A percentile compares a stretch with the other conserved stretches of the same genome.
Evolutionary conservation across 352 stramenopile species (phyloP).

Genomic region (Stephanocyclus meneghinianus): DNA sequence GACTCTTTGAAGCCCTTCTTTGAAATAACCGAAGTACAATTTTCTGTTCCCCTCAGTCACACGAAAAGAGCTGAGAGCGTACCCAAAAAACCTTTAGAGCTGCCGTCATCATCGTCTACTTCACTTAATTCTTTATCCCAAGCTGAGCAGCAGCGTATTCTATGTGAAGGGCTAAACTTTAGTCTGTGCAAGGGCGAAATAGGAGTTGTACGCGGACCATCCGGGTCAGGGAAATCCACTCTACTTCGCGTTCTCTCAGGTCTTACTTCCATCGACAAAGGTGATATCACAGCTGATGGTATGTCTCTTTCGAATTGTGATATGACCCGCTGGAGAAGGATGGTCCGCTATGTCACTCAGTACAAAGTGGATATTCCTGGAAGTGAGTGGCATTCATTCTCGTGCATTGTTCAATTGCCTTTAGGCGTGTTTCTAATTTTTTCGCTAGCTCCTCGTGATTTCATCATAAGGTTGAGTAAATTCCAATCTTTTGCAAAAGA

Average conservation of each 20-base stretch:
- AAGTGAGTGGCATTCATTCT: slow-evolving; percentile 28
- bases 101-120: slow-evolving; percentile 4
- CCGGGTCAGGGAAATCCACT: slow-evolving; percentile 70
- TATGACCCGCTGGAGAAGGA: slow-evolving; percentile 61
- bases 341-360: slow-evolving; percentile 78
- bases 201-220: slow-evolving; percentile 38
- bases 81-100: slow-evolving; percentile 1
- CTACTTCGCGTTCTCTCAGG: slow-evolving; percentile 71
- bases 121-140: neutral
- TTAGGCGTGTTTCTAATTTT: neutral
- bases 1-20: slow-evolving; percentile 18
- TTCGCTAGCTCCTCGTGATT: slow-evolving; percentile 54
- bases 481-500: slow-evolving; percentile 51
- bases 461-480: slow-evolving; percentile 50
- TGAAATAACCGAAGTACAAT: slow-evolving; percentile 36
- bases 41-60: slow-evolving; percentile 41
- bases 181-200: slow-evolving; percentile 34
- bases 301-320: slow-evolving; percentile 34
- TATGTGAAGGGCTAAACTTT: slow-evolving; percentile 42
- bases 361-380: slow-evolving; percentile 76
- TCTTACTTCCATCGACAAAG: slow-evolving; percentile 54
- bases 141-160: slow-evolving; percentile 25
- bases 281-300: slow-evolving; percentile 30
- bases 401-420: neutral
- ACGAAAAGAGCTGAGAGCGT: slow-evolving; percentile 11